A percentile compares a stretch with the other conserved stretches of the same genome.
phyloP scores from a whole-genome alignment of 768 basidiomycete genomes.

The Rhodotorula diobovata region DNA sequence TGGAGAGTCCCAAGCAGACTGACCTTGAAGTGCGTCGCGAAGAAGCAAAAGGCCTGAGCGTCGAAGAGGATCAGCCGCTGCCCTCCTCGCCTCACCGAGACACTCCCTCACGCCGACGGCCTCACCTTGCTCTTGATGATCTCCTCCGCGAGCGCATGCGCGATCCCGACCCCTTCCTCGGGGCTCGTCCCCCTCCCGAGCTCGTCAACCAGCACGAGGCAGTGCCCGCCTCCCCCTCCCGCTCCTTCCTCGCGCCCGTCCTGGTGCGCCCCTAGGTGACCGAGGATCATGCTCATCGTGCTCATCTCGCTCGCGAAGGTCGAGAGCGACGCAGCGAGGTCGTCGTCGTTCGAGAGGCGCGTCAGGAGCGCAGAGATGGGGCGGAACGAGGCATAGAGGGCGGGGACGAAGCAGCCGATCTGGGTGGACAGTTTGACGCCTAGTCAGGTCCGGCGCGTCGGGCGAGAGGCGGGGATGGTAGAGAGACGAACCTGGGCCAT shows the following conservation, averaged over 20 bases:
- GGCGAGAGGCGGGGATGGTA: not conserved
- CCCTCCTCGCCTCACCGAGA: not conserved
- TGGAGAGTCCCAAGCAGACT: not conserved
- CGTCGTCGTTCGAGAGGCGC: constrained; percentile 88
- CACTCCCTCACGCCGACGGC: not conserved
- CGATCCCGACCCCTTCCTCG: constrained; percentile 58
- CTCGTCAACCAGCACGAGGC: constrained; percentile 84
- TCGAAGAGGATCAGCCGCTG: not conserved
- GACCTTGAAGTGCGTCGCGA: constrained; percentile 64
- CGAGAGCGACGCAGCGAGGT: constrained; percentile 79
- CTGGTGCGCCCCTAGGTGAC: constrained; percentile 64
- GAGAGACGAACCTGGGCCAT: constrained; percentile 75
- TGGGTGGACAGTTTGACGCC: not conserved
- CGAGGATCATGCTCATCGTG: constrained; percentile 51
- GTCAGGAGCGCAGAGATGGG: constrained; percentile 78
- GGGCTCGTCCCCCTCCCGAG: constrained; percentile 81
- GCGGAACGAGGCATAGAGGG: constrained; percentile 84
- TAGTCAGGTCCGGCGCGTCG: too few relatives aligned
- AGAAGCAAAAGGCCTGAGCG: constrained; percentile 73
- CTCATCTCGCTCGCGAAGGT: constrained; percentile 97
- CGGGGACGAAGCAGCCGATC: constrained; percentile 60
- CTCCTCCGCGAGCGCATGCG: constrained; percentile 50
- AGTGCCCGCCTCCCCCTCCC: constrained; percentile 27
- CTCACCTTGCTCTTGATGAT: constrained; percentile 64
- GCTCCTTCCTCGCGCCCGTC: constrained; percentile 1